Evolutionary conservation across 2,329 filamentous ascomycete species (phyloP).

Genomic region (Amesomyces nigricolor): DNA sequence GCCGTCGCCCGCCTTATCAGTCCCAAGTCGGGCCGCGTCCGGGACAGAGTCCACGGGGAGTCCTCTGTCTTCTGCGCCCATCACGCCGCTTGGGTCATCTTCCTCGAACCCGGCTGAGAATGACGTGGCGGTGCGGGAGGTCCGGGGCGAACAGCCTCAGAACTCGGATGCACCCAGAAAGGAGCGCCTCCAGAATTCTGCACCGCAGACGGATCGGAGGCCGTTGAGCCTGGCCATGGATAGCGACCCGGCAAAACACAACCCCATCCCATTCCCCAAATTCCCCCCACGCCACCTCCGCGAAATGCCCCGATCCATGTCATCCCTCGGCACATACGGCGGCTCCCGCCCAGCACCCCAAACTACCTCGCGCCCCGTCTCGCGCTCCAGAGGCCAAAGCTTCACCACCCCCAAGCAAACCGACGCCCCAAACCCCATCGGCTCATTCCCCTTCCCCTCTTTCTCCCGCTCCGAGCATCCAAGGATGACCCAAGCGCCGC

Average conservation of each 20-base stretch:
- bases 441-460: background rate
- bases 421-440: background rate
- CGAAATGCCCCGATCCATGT: constrained; percentile 27
- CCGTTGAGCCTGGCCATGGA: background rate
- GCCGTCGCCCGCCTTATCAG: constrained; percentile 38
- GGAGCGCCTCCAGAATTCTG: background rate
- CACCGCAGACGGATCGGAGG: background rate
- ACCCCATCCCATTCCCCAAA: background rate
- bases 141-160: background rate
- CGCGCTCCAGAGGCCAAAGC: constrained; percentile 24
- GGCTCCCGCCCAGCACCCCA: constrained; percentile 23
- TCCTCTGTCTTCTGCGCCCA: constrained; percentile 14
- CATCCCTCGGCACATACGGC: constrained; percentile 32
- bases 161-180: constrained; percentile 1
- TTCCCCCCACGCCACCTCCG: background rate
- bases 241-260: background rate
- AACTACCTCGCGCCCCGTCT: constrained; percentile 12
- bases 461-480: constrained; percentile 11
- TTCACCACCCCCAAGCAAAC: constrained; percentile 20
- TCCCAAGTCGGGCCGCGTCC: constrained; percentile 9
- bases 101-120: constrained; percentile 17
- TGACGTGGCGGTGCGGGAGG: background rate
- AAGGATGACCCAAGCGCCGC: constrained; percentile 8
- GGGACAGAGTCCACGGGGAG: constrained; percentile 11
- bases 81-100: constrained; percentile 24